Percentiles rank a stretch among this genome's conserved stretches.
Evolutionary conservation across 495 filamentous ascomycete species (phyloP).

Genomic region (Lentithecium fluviatile): DNA sequence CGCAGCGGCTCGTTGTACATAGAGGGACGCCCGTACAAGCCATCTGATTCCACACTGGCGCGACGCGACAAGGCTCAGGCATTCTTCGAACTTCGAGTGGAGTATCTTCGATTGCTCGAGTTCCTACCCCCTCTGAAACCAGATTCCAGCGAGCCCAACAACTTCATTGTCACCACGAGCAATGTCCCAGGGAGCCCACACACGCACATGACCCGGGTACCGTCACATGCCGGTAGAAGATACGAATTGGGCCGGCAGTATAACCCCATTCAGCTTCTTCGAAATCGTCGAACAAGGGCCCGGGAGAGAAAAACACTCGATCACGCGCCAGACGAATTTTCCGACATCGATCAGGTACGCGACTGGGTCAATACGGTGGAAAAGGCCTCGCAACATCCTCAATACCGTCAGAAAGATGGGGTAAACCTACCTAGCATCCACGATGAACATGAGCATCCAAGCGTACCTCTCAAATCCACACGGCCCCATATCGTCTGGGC

Average conservation of each 20-base stretch:
- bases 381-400: constrained; percentile 45
- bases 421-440: constrained; percentile 58
- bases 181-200: constrained; percentile 38
- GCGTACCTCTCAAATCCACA: constrained; percentile 8
- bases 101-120: constrained; percentile 75
- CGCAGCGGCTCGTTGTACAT: constrained; percentile 12
- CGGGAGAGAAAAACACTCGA: constrained; percentile 70
- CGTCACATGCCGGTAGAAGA: constrained; percentile 31
- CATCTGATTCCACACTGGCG: constrained; percentile 73
- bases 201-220: constrained; percentile 34
- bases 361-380: constrained; percentile 73
- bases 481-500: constrained; percentile 77
- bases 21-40: constrained; percentile 46
- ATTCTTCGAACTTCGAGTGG: constrained; percentile 73
- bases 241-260: constrained; percentile 60
- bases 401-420: constrained; percentile 46
- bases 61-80: constrained; percentile 75
- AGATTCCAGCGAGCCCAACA: constrained; percentile 40
- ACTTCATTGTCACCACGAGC: constrained; percentile 32
- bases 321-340: constrained; percentile 71
- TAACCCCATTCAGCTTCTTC: constrained; percentile 83
- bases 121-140: constrained; percentile 69
- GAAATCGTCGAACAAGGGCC: constrained; percentile 77
- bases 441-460: constrained; percentile 28
- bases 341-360: constrained; percentile 64